These are phyloP conservation scores for Lecanicillium sp. DNA, from an alignment of 2,329 filamentous ascomycete genomes.

Conservation along the genomic window DNA sequence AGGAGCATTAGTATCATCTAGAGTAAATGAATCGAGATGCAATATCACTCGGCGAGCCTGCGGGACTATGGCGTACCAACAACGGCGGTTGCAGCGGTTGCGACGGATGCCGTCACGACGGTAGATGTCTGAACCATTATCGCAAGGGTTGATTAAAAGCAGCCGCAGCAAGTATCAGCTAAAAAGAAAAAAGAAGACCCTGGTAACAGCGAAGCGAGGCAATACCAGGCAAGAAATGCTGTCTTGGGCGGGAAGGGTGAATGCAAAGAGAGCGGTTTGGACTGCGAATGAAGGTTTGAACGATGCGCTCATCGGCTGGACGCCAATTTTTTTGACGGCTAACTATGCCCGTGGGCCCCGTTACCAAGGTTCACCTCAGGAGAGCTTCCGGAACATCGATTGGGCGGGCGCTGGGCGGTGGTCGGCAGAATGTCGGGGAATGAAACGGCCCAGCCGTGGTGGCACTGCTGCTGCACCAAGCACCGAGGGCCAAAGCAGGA, in stretches of 20 bases:
- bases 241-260: no score
- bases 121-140: conserved; percentile 42
- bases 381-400: conserved; percentile 3
- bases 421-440: conserved; percentile 15
- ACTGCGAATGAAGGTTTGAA: neutral
- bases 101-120: conserved; percentile 52
- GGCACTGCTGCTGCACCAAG: neutral
- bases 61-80: conserved; percentile 39
- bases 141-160: conserved; percentile 1
- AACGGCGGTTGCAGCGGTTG: conserved; percentile 50
- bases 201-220: neutral
- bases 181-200: conserved; percentile 3
- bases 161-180: neutral
- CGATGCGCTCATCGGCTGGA: conserved; percentile 7
- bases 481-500: no score
- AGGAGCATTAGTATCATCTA: conserved; percentile 4
- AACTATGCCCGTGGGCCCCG: no score
- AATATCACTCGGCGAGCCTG: conserved; percentile 1
- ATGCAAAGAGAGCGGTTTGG: neutral
- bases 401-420: neutral
- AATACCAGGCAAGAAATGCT: neutral
- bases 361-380: conserved; percentile 3
- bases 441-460: neutral
- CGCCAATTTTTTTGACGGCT: conserved; percentile 7
- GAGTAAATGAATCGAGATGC: conserved; percentile 1